Conservation (phyloP, 768 basidiomycete genomes). For the Leucosporidium yakuticum region DNA sequence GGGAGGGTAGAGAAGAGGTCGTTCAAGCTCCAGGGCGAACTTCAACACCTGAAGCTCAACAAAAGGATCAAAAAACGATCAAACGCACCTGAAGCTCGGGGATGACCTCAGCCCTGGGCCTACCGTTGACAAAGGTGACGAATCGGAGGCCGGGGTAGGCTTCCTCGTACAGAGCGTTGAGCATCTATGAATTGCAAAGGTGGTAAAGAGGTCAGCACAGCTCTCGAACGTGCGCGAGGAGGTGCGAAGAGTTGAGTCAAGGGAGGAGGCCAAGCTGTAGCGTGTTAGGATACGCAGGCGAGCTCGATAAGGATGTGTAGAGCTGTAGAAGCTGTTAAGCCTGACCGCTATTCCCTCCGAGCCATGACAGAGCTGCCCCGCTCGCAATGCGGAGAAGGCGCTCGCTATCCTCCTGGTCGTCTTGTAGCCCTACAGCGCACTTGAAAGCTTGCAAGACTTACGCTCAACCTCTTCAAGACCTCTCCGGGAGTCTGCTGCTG, state of each 20-base stretch:
- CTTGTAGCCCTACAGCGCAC: not conserved
- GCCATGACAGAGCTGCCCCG: not conserved
- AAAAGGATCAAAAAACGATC: conserved; percentile 1
- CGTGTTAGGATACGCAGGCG: not conserved
- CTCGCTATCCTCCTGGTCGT: not conserved
- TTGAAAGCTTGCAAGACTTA: not conserved
- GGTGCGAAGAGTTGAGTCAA: not conserved
- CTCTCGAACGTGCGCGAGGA: not conserved
- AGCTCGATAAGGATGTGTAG: not conserved
- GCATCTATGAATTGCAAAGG: conserved; percentile 18
- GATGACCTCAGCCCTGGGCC: conserved; percentile 43
- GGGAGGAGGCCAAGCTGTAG: not conserved
- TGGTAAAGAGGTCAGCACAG: not conserved
- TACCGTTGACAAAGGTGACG: conserved; percentile 48
- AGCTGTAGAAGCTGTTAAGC: not conserved
- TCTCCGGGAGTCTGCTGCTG: conserved; percentile 36
- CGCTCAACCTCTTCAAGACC: conserved; percentile 41
- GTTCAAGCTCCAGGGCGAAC: not conserved
- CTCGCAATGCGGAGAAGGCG: not conserved
- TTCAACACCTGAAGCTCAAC: not conserved
- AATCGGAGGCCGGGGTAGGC: conserved; percentile 44
- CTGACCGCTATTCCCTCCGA: not conserved
- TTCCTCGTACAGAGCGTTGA: conserved; percentile 45
- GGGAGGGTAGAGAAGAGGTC: not conserved
- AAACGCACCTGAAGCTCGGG: conserved; percentile 41